Base-by-base conservation (phyloP, 495 filamentous ascomycete species). In the Penicillium cataractarum region DNA sequence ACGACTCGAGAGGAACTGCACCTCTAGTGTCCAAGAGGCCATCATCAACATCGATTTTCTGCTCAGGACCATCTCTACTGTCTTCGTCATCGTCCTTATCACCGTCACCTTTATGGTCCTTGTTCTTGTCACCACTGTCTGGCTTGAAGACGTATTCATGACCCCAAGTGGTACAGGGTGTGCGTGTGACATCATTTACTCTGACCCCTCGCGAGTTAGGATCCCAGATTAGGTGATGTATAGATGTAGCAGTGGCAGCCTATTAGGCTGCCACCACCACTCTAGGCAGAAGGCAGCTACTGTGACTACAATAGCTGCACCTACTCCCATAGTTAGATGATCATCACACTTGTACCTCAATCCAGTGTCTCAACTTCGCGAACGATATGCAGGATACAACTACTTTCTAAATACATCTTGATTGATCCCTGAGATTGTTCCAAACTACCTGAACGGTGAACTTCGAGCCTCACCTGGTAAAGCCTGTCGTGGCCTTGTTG, bases 61-160 rank as follows among this genome's bases (percentile, higher is more conserved):
- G 26, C 17, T 51, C 9, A 31, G 48, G 48, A 19, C 26, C 5
- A 9, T 10, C 57, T 53, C 48, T 29, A 8, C 37, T 35, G 1
- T 35, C 29, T 5, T 21, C 49, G 0, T 61, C 37, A 12, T 46
- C 37, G n/a, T 46, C 48, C 9, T 19, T 9, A 22, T 69, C 57
- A 17, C 55, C 29, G n/a, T 44, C 6, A 19, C 15, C 39, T 21
- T 46, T 50, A 13, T 37, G 3, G 6, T 50, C 22, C 13, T 54
- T 52, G 9, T 68, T 55, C 21, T 19, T 12, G 24, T 68, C 57
- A 17, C 55, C 33, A n/a, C 56, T 32, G 0, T 57, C 15, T 64
- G 21, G 12, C 24, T 44, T 50, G 53, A 84, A 85, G 4, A 52
- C n/a, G 72, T 68, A 27, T 57, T 52, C 67, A 58, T 84, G 82